Evolutionary conservation across 805 yeast genomes (phyloP).

Genomic region (Candida nonsorbophila): DNA sequence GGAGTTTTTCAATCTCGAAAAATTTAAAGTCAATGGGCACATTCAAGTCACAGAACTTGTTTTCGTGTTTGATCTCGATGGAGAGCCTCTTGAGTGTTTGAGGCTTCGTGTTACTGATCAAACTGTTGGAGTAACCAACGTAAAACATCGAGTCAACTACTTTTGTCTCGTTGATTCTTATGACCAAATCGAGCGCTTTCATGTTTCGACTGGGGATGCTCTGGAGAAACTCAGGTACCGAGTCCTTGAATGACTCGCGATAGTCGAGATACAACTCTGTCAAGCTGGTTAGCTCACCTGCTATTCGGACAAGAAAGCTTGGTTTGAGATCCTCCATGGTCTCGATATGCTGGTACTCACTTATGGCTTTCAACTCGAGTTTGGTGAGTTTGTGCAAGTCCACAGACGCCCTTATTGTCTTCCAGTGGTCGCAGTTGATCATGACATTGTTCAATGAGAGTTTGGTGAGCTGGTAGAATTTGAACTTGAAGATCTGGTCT

Average conservation of each 20-base stretch:
- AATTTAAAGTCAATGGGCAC: slow-evolving; percentile 13
- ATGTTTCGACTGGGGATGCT: slow-evolving; percentile 13
- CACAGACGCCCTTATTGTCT: too few species aligned
- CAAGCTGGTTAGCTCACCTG: slow-evolving; percentile 18
- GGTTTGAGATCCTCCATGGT: too few species aligned
- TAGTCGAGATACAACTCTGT: slow-evolving; percentile 31
- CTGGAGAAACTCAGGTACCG: slow-evolving; percentile 30
- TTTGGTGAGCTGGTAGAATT: slow-evolving; percentile 1
- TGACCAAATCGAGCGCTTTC: slow-evolving; percentile 32
- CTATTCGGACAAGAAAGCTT: too few species aligned
- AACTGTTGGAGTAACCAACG: slow-evolving; percentile 13
- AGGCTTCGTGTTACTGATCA: slow-evolving; percentile 7
- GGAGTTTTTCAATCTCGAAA: slow-evolving; percentile 2
- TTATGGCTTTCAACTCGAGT: slow-evolving; percentile 27
- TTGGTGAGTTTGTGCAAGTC: slow-evolving; percentile 15
- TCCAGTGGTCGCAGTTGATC: too few species aligned
- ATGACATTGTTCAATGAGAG: slow-evolving; percentile 2
- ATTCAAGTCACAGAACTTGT: slow-evolving; percentile 22
- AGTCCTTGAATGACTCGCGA: slow-evolving; percentile 37
- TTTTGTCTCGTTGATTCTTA: slow-evolving; percentile 34
- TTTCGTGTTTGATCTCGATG: slow-evolving; percentile 36
- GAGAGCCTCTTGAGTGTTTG: slow-evolving; percentile 26
- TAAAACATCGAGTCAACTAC: slow-evolving; percentile 6
- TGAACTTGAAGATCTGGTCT: slow-evolving; percentile 1
- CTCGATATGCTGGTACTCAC: slow-evolving; percentile 32